Evolutionary conservation across 805 yeast species (phyloP).

Genomic region (Ogataea pilisensis): DNA sequence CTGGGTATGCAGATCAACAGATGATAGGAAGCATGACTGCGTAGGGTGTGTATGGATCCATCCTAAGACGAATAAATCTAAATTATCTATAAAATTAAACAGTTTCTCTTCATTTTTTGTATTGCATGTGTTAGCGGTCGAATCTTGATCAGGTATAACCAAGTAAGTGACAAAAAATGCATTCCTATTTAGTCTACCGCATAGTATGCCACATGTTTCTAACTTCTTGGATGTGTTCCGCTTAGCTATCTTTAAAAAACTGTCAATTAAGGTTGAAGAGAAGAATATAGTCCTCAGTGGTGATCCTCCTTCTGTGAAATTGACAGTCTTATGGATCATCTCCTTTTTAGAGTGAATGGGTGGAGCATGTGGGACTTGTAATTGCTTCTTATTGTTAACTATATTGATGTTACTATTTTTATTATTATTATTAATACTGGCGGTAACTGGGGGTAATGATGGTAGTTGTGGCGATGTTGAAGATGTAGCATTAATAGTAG

Average conservation of each 20-base stretch:
- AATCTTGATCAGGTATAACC: constrained; percentile 58
- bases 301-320: constrained; percentile 51
- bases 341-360: no score
- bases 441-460: not conserved
- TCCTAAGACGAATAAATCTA: constrained; percentile 60
- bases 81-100: constrained; percentile 50
- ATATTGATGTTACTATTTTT: not conserved
- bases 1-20: constrained; percentile 66
- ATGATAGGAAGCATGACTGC: constrained; percentile 64
- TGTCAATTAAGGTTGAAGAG: constrained; percentile 39
- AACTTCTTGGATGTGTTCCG: constrained; percentile 46
- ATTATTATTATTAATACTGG: not conserved
- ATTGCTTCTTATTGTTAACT: not conserved
- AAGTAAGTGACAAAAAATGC: constrained; percentile 62
- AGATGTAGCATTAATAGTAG: no score
- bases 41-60: constrained; percentile 79
- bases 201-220: constrained; percentile 65
- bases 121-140: constrained; percentile 58
- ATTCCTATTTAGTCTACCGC: constrained; percentile 57
- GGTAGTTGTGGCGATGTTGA: constrained; percentile 7
- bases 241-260: constrained; percentile 44
- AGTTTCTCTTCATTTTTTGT: constrained; percentile 57
- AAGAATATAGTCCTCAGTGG: constrained; percentile 50
- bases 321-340: constrained; percentile 35
- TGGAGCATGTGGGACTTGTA: not conserved